A percentile compares a stretch with the other conserved stretches of the same genome.
phyloP scores from a whole-genome alignment of 768 basidiomycete species.

The Collybia nuda region DNA sequence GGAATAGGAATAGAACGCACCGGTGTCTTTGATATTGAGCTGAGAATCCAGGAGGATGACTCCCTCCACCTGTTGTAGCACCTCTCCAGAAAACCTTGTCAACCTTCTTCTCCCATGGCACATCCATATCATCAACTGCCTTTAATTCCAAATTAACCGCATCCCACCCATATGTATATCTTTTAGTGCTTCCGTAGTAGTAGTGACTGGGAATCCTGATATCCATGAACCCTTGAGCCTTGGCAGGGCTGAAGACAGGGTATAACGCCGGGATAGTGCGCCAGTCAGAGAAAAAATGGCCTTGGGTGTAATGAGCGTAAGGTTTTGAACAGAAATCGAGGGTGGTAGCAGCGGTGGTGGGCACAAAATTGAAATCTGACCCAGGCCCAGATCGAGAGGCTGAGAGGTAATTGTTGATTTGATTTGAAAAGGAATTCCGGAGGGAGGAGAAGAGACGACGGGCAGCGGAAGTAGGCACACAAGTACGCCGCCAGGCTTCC shows the following conservation, averaged over 20 bases:
- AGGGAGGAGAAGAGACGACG: conserved; percentile 82
- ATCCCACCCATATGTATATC: conserved; percentile 94
- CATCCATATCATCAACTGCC: conserved; percentile 82
- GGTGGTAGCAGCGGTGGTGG: conserved; percentile 52
- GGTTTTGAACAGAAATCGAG: conserved; percentile 82
- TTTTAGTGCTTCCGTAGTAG: conserved; percentile 79
- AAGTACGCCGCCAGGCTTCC: conserved; percentile 95
- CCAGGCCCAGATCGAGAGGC: conserved; percentile 29
- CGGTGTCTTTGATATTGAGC: conserved; percentile 86
- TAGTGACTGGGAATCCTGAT: conserved; percentile 96
- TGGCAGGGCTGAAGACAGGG: conserved; percentile 93
- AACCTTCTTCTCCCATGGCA: conserved; percentile 86
- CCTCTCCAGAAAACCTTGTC: conserved; percentile 94
- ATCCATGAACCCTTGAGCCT: conserved; percentile 81
- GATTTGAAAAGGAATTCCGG: conserved; percentile 44
- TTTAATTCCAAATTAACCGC: conserved; percentile 67
- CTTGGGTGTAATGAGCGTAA: conserved; percentile 83
- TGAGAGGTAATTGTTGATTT: conserved; percentile 23
- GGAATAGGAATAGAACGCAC: conserved; percentile 29
- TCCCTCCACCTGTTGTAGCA: conserved; percentile 93
- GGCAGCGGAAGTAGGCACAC: conserved; percentile 74
- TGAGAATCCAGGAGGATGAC: conserved; percentile 80
- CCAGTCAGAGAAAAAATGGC: conserved; percentile 98
- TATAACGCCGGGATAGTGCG: conserved; percentile 84
- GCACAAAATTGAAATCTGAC: conserved; percentile 64